Evolutionary conservation across 306 rosid genomes (phyloP), one percentile per base, ranked within the genome.

Genomic region (Pterocarpus santalinus): DNA sequence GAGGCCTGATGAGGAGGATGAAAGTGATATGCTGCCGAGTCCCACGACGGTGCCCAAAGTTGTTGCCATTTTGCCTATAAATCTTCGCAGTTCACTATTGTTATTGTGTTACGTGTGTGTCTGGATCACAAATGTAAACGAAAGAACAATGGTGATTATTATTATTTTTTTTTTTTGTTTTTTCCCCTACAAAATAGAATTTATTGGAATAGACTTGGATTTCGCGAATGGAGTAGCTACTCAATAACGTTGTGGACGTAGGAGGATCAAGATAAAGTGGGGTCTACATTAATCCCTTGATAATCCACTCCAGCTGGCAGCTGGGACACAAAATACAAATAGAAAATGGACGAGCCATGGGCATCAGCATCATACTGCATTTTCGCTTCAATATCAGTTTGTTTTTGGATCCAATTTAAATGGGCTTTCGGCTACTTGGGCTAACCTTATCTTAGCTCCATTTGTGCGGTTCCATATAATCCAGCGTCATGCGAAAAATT

Each of bases 161-260:
- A 5, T 43, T 9, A 13, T 2, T 8, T 47, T 47, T 47, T 56
- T 2, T 53, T 16, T 4, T 16, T 56, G 6, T n/a, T 56, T 16
- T 57, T 17, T 8, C 2, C 1, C 3, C 6, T 9, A 9, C 7
- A 60, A 60, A 30, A 60, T 60, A 32, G 15, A 28, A 28, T 30
- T 60, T 30, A 47, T 36, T 16, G n/a, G 55, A 49, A 14, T 49
- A 83, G 60, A 81, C 69, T 69, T 62, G 38, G 87, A 77, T 80
- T 81, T 60, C 76, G 63, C 82, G 76, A 79, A 80, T 61, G 47
- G 77, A 85, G 65, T 41, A 74, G 5, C n/a, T 32, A 67, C 65
- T 79, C 92, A 90, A 90, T 91, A 69, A 75, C 6, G 16, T 51
- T 39, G 33, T 82, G 92, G 88, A 88, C 84, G 76, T 88, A 7